Evolutionary conservation across 345 rosid genomes (phyloP).

Genomic region (Conringia planisiliqua): DNA sequence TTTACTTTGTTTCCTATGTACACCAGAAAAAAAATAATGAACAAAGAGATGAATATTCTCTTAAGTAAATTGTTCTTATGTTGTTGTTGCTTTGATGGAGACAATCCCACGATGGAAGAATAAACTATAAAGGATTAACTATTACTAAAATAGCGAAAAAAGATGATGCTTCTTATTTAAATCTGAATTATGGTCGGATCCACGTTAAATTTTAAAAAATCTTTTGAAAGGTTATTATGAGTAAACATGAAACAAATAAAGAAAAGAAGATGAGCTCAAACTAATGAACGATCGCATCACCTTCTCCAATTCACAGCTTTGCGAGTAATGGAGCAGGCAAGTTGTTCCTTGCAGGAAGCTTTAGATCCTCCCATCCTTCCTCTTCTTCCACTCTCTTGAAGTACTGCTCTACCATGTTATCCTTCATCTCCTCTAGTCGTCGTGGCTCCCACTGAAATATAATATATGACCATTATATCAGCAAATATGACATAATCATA

Average conservation of each 20-base stretch:
- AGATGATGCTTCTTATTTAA: no score
- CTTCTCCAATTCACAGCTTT: slow-evolving; percentile 45
- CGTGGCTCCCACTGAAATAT: slow-evolving; percentile 46
- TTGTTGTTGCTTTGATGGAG: no score
- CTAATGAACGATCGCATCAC: not conserved
- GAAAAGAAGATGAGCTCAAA: not conserved
- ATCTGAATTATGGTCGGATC: no score
- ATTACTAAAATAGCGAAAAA: not conserved
- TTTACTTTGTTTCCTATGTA: no score
- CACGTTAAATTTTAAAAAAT: no score
- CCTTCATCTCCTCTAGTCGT: slow-evolving; percentile 46
- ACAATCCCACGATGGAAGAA: not conserved
- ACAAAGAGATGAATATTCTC: no score
- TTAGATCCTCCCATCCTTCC: slow-evolving; percentile 47
- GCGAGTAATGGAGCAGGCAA: slow-evolving; percentile 46
- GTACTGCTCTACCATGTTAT: slow-evolving; percentile 51
- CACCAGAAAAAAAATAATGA: no score
- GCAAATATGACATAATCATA: not conserved
- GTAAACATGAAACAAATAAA: not conserved
- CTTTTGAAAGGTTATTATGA: no score
- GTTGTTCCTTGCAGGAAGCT: slow-evolving; percentile 45
- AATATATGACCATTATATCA: not conserved
- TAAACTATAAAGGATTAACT: not conserved
- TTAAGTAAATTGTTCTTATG: no score
- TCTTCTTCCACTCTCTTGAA: slow-evolving; percentile 53